These are phyloP conservation scores for Candida odintsovae DNA, from an alignment of 805 yeast species.

Conservation along the genomic window DNA sequence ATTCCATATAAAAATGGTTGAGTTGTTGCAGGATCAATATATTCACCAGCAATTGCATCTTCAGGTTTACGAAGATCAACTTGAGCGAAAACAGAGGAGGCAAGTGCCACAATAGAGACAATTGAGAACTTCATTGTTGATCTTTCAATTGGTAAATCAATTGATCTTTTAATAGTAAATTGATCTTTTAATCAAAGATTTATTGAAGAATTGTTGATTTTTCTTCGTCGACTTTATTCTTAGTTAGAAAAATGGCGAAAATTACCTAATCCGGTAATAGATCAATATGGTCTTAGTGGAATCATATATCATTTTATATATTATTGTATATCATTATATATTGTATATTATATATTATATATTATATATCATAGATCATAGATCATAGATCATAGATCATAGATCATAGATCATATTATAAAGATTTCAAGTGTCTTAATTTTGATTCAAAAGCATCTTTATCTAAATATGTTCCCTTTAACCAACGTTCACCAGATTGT, in stretches of 20 bases:
- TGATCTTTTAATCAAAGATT: no score
- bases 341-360: slow-evolving; percentile 9
- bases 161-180: no score
- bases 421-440: slow-evolving; percentile 27
- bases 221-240: neutral
- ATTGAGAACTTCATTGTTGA: slow-evolving; percentile 16
- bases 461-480: slow-evolving; percentile 73
- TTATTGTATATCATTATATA: slow-evolving; percentile 2
- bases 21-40: slow-evolving; percentile 21
- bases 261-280: neutral
- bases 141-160: no score
- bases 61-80: slow-evolving; percentile 14
- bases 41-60: slow-evolving; percentile 11
- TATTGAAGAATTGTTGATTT: neutral
- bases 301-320: no score
- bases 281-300: no score
- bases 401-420: no score
- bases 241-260: neutral
- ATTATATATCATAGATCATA: no score
- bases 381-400: no score
- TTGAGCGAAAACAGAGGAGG: slow-evolving; percentile 10
- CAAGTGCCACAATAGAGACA: slow-evolving; percentile 11
- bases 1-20: slow-evolving; percentile 41
- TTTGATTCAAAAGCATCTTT: slow-evolving; percentile 65
- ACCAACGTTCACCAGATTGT: slow-evolving; percentile 50